These are phyloP conservation scores for Cryoendolithus antarcticus DNA, from an alignment of 2,329 filamentous ascomycete genomes.

Conservation along the genomic window DNA sequence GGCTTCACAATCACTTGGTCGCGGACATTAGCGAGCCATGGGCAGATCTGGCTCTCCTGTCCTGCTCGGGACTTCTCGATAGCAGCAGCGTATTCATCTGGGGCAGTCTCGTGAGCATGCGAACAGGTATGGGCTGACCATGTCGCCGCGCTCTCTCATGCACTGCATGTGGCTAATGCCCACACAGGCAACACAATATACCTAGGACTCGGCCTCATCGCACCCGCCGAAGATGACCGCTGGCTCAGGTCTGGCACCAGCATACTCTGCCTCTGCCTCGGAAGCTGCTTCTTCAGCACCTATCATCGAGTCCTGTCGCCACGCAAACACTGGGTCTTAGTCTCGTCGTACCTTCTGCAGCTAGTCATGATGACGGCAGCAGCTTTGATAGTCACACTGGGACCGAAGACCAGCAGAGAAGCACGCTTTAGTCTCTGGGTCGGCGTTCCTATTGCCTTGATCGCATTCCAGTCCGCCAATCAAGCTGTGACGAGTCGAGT, in stretches of 20 bases:
- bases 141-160: too few relatives aligned
- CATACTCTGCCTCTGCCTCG: slow-evolving; percentile 57
- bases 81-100: slow-evolving; percentile 65
- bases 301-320: slow-evolving; percentile 54
- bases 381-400: slow-evolving; percentile 31
- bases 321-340: slow-evolving; percentile 53
- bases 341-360: slow-evolving; percentile 30
- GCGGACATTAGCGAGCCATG: slow-evolving; percentile 46
- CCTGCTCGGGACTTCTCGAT: slow-evolving; percentile 65
- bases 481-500: slow-evolving; percentile 64
- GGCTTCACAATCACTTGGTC: slow-evolving; percentile 20
- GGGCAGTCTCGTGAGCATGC: slow-evolving; percentile 75
- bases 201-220: slow-evolving; percentile 57
- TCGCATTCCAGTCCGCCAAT: slow-evolving; percentile 66
- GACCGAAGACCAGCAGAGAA: slow-evolving; percentile 12
- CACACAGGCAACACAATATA: slow-evolving; percentile 58
- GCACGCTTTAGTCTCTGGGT: slow-evolving; percentile 27
- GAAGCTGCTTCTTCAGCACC: slow-evolving; percentile 57
- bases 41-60: slow-evolving; percentile 56
- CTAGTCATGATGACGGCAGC: slow-evolving; percentile 27
- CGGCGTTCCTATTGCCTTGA: slow-evolving; percentile 53
- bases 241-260: slow-evolving; percentile 65
- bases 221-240: slow-evolving; percentile 37
- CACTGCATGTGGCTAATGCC: too few relatives aligned
- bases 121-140: slow-evolving; percentile 48